Base-by-base conservation (phyloP, 768 basidiomycete genomes). In the Podaxis sp. region DNA sequence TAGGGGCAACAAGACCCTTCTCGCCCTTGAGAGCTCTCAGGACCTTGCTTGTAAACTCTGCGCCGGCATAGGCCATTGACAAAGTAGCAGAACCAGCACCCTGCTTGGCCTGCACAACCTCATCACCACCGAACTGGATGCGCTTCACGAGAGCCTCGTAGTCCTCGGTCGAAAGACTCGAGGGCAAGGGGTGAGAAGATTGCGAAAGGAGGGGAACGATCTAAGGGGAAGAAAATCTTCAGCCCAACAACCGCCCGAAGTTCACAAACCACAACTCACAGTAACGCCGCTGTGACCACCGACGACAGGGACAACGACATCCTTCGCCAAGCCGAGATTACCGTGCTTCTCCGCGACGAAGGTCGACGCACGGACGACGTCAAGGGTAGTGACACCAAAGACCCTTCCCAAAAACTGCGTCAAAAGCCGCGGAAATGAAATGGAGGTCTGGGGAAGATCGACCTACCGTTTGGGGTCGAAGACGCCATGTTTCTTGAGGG, bases 31-130 rank as follows among this genome's bases (percentile, higher is more conserved):
- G 56, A 21, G 95, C 96, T 46, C 86, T 83, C 69, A 98, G 80
- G 69, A 98, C 77, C 70, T 93, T 91, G 65, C 73, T 73, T 28
- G 93, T 85, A 69, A 98, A 98, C 74, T 93, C 88, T 53, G 91
- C 91, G 61, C 95, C 96, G 55, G 96, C 92, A 67, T 89, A 93
- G 1, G 94, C 94, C 95, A 98, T 98, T 36, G 92, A 94, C 60
- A 96, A 85, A n/a, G 95, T 97, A 7, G 95, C 95, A 35, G 93
- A 95, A 48, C 97, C 97, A 55, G 88, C 86, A 65, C 90, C 90
- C 68, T 93, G 90, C 80, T 99, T 99, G 47, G 97, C 97, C 78
- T 97, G 91, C 72, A 98, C 96, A 69, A 98, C 95, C 77, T 98
- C 95, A 67, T 97, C 95, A 61, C 95, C 95, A 59, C 95, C 95